Evolutionary conservation across 257 asterid genomes (phyloP).

Genomic region (Ilex aquifolium): DNA sequence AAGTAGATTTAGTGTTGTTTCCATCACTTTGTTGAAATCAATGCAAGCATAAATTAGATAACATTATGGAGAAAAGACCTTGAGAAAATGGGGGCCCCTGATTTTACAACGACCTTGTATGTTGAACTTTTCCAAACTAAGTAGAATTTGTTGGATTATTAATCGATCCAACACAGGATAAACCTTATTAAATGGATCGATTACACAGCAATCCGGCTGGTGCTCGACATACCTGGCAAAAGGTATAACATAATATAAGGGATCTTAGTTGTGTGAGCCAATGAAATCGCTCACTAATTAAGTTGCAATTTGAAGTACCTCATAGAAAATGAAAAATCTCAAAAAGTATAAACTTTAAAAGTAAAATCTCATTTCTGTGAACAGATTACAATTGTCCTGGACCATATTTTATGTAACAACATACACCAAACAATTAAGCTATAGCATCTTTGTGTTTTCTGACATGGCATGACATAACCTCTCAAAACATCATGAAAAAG

Average conservation of each 20-base stretch:
- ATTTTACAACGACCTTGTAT: constrained; percentile 45
- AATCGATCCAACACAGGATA: constrained; percentile 77
- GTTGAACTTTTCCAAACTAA: constrained; percentile 56
- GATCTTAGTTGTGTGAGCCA: background rate
- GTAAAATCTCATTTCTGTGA: too few relatives aligned
- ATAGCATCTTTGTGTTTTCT: too few relatives aligned
- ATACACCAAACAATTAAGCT: too few relatives aligned
- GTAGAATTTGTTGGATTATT: constrained; percentile 73
- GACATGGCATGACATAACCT: too few relatives aligned
- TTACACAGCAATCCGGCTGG: constrained; percentile 50
- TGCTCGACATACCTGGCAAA: constrained; percentile 49
- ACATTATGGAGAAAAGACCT: constrained; percentile 48
- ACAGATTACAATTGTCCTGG: too few relatives aligned
- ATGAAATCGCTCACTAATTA: too few relatives aligned
- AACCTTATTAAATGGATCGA: constrained; percentile 76
- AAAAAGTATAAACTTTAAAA: too few relatives aligned
- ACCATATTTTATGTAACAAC: too few relatives aligned
- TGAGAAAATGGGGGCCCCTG: constrained; percentile 80
- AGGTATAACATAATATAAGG: constrained; percentile 6
- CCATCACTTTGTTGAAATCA: background rate
- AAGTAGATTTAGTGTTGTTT: constrained; percentile 16
- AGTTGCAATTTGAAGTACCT: too few relatives aligned
- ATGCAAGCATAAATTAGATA: constrained; percentile 18
- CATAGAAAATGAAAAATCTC: too few relatives aligned
- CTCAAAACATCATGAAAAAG: too few relatives aligned